phyloP scores from a whole-genome alignment of 495 filamentous ascomycete species.

The Delitschia confertaspora region DNA sequence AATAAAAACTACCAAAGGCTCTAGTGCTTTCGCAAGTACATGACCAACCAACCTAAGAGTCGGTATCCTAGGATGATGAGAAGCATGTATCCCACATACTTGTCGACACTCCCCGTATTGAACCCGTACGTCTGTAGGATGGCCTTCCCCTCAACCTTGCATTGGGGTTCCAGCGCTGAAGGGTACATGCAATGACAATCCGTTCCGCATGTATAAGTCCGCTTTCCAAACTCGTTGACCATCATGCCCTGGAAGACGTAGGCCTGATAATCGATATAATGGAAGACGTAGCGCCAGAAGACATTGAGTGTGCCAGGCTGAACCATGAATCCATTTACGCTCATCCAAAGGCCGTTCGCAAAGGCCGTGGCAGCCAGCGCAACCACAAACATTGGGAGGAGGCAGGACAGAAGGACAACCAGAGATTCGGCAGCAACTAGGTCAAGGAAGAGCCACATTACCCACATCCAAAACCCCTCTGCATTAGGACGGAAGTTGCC shows the following conservation, averaged over 20 bases:
- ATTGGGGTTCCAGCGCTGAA: constrained; percentile 51
- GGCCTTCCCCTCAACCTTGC: constrained; percentile 56
- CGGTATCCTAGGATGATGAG: constrained; percentile 65
- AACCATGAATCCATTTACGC: constrained; percentile 73
- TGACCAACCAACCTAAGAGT: constrained; percentile 46
- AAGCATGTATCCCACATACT: constrained; percentile 67
- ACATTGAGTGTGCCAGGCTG: constrained; percentile 58
- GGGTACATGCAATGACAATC: constrained; percentile 62
- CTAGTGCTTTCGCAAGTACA: constrained; percentile 31
- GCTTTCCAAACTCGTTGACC: constrained; percentile 66
- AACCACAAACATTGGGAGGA: constrained; percentile 72
- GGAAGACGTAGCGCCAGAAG: constrained; percentile 78
- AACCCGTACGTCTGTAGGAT: constrained; percentile 64
- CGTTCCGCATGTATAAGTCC: constrained; percentile 50
- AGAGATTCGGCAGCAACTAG: constrained; percentile 71
- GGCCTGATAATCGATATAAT: constrained; percentile 72
- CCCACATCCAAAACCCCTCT: constrained; percentile 63
- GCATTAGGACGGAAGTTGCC: constrained; percentile 61
- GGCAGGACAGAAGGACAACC: constrained; percentile 61
- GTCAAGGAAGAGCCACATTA: constrained; percentile 82
- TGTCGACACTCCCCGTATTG: constrained; percentile 49
- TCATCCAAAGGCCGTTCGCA: constrained; percentile 82
- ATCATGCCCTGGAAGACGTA: constrained; percentile 90
- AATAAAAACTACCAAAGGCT: no score
- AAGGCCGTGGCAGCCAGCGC: constrained; percentile 68